Base-by-base conservation (phyloP, 2,329 filamentous ascomycete genomes). In the Coniochaeta pulveracea region DNA sequence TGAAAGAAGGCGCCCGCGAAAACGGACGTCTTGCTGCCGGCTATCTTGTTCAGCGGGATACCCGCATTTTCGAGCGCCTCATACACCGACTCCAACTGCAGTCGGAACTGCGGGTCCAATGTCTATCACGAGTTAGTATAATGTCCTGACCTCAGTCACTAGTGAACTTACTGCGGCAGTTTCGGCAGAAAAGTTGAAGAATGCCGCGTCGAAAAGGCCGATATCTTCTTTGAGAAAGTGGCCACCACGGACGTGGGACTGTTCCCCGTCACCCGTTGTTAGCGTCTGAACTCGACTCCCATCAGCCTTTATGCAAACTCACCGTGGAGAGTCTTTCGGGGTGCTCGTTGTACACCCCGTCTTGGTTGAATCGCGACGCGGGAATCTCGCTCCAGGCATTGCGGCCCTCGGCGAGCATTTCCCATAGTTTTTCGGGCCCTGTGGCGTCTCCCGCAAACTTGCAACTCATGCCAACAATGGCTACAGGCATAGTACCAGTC, bases 391-490 rank as follows among this genome's bases (percentile, higher is more conserved):
- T 44, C 41, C 42, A 43, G 3, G 43, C 41, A 25, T 40, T 44
- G 4, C 44, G 38, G 7, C 41, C 42, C 16, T 46, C 33, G 2
- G 41, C 34, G 4, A 44, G 35, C 8, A 54, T 37, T 3, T 52
- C 34, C 52, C 54, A 57, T 14, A 57, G 40, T 35, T 49, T 49
- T 6, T 47, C 45, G 4, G 54, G 51, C 15, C 40, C 50, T 19
- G 42, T 48, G 10, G 50, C 46, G 26, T 45, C 47, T 11, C 56
- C 55, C 4, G 56, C 48, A 24, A 59, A 56, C n/a, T 56, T 49
- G 41, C 56, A 60, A n/a, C 47, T 52, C 40, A 46, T 54, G 34
- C 58, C 57, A 35, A 62, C 43, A 24, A 61, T 50, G 16, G 56
- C 58, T 33, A 61, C 60, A 10, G 57, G 55, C 16, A 31, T 35